These are phyloP conservation scores for Geranomyces variabilis DNA, from an alignment of 192 early-diverging fungal species.

Conservation along the genomic window DNA sequence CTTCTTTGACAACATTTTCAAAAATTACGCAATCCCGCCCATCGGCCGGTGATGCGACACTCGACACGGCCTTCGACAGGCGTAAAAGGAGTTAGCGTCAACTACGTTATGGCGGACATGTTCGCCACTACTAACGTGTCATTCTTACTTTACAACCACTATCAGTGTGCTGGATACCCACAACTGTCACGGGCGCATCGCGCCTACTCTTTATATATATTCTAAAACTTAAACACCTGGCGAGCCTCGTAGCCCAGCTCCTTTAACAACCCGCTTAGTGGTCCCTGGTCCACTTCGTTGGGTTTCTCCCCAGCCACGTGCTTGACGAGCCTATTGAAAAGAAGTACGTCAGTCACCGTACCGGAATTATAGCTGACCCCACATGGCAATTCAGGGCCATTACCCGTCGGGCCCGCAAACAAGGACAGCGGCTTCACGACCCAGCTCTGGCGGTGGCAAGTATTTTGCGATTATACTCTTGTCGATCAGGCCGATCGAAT, in stretches of 20 bases:
- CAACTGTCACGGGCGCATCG: no score
- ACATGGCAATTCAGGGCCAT: neutral
- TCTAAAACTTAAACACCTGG: conserved; percentile 83
- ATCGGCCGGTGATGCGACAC: neutral
- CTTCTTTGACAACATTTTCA: conserved; percentile 79
- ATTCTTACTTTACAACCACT: no score
- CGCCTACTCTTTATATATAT: neutral
- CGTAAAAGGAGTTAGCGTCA: no score
- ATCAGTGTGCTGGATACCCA: no score
- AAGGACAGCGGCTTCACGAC: conserved; percentile 57
- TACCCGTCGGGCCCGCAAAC: conserved; percentile 61
- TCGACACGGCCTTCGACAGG: no score
- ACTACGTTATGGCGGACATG: no score
- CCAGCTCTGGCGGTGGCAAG: conserved; percentile 44
- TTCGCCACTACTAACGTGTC: no score
- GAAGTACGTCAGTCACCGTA: neutral
- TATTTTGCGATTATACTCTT: conserved; percentile 47
- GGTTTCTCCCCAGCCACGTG: conserved; percentile 46
- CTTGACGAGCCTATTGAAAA: conserved; percentile 36
- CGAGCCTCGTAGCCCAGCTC: conserved; percentile 70
- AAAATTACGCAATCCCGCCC: neutral
- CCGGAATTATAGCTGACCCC: no score
- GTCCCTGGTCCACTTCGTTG: conserved; percentile 66
- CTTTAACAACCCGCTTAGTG: conserved; percentile 81
- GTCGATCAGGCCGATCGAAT: conserved; percentile 38